These are phyloP conservation scores for Byssochlamys sp. DNA, from an alignment of 2,329 filamentous ascomycete genomes.

Conservation along the genomic window DNA sequence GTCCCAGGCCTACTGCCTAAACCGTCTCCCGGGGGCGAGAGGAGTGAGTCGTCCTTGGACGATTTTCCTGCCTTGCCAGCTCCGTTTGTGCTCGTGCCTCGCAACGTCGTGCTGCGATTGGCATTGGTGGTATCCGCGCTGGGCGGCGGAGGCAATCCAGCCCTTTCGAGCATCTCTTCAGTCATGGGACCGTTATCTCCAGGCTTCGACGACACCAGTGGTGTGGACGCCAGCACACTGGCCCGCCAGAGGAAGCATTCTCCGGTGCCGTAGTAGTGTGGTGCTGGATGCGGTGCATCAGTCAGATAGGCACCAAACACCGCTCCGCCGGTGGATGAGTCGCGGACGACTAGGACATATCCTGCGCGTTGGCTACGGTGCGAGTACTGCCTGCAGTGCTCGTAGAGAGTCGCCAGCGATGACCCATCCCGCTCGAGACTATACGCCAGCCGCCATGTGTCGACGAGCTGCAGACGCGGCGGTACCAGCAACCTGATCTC, in stretches of 20 bases:
- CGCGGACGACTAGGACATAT: constrained; percentile 79
- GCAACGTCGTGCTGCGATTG: constrained; percentile 50
- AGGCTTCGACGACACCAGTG: constrained; percentile 14
- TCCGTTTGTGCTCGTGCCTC: constrained; percentile 25
- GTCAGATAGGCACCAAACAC: constrained; percentile 91
- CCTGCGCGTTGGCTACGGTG: constrained; percentile 61
- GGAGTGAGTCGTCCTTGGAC: constrained; percentile 12
- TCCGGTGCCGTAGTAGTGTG: constrained; percentile 88
- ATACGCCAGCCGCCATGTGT: constrained; percentile 79
- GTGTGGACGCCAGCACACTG: constrained; percentile 50
- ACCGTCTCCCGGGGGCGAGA: constrained; percentile 8
- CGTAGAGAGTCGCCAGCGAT: constrained; percentile 75
- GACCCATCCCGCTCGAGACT: constrained; percentile 87
- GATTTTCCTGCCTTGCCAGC: constrained; percentile 3
- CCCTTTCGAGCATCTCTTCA: constrained; percentile 39
- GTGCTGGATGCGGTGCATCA: constrained; percentile 68
- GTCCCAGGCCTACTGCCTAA: constrained; percentile 32
- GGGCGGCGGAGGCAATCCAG: constrained; percentile 59
- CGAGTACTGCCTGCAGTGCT: constrained; percentile 59
- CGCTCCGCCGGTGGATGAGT: constrained; percentile 43
- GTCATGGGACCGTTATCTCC: constrained; percentile 12
- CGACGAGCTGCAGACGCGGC: constrained; percentile 72
- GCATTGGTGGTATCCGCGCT: constrained; percentile 55
- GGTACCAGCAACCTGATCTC: constrained; percentile 86
- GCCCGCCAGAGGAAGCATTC: constrained; percentile 91